Base-by-base conservation (phyloP, 2,329 filamentous ascomycete genomes). In the Alternaria gansuensis region DNA sequence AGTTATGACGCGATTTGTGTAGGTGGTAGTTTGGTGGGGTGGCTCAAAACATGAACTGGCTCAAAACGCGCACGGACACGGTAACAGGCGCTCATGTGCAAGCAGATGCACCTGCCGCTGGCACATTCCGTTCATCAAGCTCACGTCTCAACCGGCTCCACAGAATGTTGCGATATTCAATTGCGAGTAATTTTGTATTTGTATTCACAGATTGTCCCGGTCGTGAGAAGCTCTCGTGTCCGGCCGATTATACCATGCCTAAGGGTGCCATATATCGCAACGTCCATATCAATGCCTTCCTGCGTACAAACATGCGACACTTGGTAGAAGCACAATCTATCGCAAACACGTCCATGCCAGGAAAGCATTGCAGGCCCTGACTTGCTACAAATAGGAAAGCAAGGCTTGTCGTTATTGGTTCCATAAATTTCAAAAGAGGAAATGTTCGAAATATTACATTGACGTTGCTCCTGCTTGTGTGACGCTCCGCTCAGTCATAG, bases 251-350 rank as follows among this genome's bases (percentile, higher is more conserved):
- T 14, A 34, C 33, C 33, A 34, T 34, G 33, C 33, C 33, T 6
- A 34, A 14, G 10, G 37, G 50, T 13, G 50, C 50, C 4, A 52
- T 52, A 14, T 36, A 52, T 39, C 50, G 37, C n/a, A 52, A 52
- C 24, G 36, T 52, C 9, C 50, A 52, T 24, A 21, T 52, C 39
- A 28, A 52, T n/a, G 50, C 50, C n/a, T 52, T 52, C 36, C 28
- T 52, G 24, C 50, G 50, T 39, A 52, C 50, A 33, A 52, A 37
- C 14, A 52, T 52, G 36, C 50, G 39, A 31, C 37, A 52, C n/a
- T 13, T 52, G 23, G 50, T 52, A 10, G 37, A 52, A 34, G 50
- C 37, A 9, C 50, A 52, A 21, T 52, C 50, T 14, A 52, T 52
- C 37, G 50, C 50, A 10, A 34, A 52, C 14, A 28, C 50, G 1